Conservation (phyloP, 768 basidiomycete genomes). For the Rhodotorula diobovata region DNA sequence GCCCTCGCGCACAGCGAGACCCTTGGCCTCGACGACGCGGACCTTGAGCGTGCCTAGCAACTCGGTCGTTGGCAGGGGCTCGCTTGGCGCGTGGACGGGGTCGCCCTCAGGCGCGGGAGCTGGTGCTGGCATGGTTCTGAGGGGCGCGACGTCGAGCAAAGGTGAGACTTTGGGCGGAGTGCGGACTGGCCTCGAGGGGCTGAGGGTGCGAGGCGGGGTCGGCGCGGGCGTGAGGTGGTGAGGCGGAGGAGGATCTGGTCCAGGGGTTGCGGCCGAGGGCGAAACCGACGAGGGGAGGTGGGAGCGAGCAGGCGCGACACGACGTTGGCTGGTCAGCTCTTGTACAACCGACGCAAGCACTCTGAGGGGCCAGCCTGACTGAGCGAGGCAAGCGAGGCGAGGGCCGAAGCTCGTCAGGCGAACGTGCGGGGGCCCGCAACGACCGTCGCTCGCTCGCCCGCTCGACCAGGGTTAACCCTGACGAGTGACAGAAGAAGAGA, state of each 20-base stretch:
- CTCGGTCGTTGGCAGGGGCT: constrained; percentile 16
- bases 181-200: not conserved
- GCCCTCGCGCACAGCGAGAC: constrained; percentile 58
- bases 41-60: constrained; percentile 68
- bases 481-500: not conserved
- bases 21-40: constrained; percentile 84
- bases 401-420: no score
- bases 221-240: constrained; percentile 15
- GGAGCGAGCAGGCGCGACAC: no score
- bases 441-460: no score
- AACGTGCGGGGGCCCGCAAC: no score
- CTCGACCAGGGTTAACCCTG: no score
- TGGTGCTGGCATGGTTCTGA: not conserved
- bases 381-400: no score
- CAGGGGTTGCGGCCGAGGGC: not conserved
- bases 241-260: constrained; percentile 23
- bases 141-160: not conserved
- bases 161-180: not conserved
- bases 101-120: not conserved
- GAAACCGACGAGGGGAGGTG: no score
- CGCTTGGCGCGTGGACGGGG: not conserved
- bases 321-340: no score
- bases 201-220: not conserved
- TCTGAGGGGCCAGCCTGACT: no score
- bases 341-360: no score